Percentiles rank a stretch among this genome's conserved stretches.
These are phyloP conservation scores for Artemisia argyi DNA, from an alignment of 129 eudicot genomes.

Conservation along the genomic window DNA sequence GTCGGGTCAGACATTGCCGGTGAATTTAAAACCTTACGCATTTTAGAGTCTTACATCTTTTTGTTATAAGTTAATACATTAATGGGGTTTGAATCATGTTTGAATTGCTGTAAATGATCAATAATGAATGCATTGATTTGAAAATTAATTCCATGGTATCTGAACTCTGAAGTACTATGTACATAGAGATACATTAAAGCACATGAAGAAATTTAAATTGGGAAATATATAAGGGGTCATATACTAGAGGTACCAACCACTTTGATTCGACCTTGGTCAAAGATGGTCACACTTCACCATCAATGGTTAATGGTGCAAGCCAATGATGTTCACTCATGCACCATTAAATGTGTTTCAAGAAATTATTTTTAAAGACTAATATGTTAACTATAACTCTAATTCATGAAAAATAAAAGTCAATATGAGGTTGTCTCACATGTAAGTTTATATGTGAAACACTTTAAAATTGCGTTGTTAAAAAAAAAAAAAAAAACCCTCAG, in stretches of 20 bases:
- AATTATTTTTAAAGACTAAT: background rate
- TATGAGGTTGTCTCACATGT: too few species aligned
- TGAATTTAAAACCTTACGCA: too few species aligned
- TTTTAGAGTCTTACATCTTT: background rate
- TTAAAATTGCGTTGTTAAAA: too few species aligned
- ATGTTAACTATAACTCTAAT: too few species aligned
- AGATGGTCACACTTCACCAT: slow-evolving; percentile 14
- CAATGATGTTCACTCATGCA: background rate
- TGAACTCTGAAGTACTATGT: background rate
- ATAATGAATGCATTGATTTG: background rate
- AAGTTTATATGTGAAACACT: too few species aligned
- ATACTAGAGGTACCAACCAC: slow-evolving; percentile 2
- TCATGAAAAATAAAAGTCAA: too few species aligned
- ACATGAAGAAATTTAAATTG: background rate
- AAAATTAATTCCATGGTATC: background rate
- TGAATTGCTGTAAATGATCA: background rate
- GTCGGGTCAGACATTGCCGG: too few species aligned
- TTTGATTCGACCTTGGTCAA: slow-evolving; percentile 28
- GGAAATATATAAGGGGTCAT: too few species aligned
- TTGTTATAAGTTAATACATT: background rate
- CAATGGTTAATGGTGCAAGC: slow-evolving; percentile 10
- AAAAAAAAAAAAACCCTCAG: too few species aligned
- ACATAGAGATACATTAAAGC: slow-evolving; percentile 3
- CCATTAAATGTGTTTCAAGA: background rate
- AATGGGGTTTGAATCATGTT: background rate